Conservation (phyloP, 495 filamentous ascomycete species). For the Neurospora tetrasperma region DNA sequence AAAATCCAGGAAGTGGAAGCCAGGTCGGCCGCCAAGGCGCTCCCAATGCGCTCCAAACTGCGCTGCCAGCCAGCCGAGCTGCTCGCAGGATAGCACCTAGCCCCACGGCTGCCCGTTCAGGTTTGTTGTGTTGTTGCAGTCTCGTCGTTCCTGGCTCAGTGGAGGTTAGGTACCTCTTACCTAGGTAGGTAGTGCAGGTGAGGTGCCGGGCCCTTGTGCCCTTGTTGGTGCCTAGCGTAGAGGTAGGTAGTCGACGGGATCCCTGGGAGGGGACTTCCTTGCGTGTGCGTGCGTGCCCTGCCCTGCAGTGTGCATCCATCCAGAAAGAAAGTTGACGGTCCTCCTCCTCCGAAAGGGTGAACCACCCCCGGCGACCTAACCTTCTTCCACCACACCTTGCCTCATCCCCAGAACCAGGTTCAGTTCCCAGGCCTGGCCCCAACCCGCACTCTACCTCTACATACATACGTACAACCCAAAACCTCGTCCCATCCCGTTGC, state of each 20-base stretch:
- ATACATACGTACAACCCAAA: conserved; percentile 6
- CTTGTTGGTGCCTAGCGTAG: too few relatives aligned
- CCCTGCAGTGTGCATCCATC: not conserved
- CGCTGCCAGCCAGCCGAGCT: not conserved
- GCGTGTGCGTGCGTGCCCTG: not conserved
- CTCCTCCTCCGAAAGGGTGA: not conserved
- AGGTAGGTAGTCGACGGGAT: too few relatives aligned
- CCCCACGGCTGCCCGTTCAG: too few relatives aligned
- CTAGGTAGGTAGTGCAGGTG: too few relatives aligned
- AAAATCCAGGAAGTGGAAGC: not conserved
- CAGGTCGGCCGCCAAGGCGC: not conserved
- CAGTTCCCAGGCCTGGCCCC: not conserved
- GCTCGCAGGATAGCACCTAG: too few relatives aligned
- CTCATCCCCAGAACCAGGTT: conserved; percentile 17
- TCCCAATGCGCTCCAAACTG: not conserved
- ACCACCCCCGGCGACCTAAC: conserved; percentile 6
- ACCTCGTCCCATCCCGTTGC: conserved; percentile 7
- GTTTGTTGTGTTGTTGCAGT: not conserved
- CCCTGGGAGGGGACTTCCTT: not conserved
- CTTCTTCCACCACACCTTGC: conserved; percentile 3
- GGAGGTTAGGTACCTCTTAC: not conserved
- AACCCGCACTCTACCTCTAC: not conserved
- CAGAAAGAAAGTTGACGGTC: not conserved
- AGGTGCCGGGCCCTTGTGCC: too few relatives aligned
- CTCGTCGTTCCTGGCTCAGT: not conserved